phyloP scores from a whole-genome alignment of 805 yeast genomes.

The Nematodospora valgi region DNA sequence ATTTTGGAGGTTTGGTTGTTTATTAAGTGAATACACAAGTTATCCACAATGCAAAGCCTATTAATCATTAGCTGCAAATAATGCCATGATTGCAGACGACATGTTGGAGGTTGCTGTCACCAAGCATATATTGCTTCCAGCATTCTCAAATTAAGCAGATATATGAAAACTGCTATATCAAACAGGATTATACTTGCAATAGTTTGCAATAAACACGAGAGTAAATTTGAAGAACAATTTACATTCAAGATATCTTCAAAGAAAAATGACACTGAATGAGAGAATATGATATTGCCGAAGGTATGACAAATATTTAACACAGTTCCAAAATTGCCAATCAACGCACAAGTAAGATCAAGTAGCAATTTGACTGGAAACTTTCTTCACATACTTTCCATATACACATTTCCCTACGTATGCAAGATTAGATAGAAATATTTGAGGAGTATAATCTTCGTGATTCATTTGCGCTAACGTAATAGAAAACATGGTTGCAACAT shows the following conservation, averaged over 20 bases:
- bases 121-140: slow-evolving; percentile 28
- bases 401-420: slow-evolving; percentile 12
- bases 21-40: too few species aligned
- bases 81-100: slow-evolving; percentile 24
- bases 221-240: slow-evolving; percentile 23
- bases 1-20: too few species aligned
- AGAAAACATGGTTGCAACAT: slow-evolving; percentile 15
- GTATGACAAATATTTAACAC: too few species aligned
- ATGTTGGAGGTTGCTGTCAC: slow-evolving; percentile 28
- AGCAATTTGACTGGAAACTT: slow-evolving; percentile 12
- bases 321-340: slow-evolving; percentile 21
- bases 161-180: slow-evolving; percentile 32
- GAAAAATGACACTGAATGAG: slow-evolving; percentile 18
- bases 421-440: slow-evolving; percentile 17
- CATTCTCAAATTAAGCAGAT: slow-evolving; percentile 30
- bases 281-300: too few species aligned
- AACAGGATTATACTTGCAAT: slow-evolving; percentile 28
- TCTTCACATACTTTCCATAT: slow-evolving; percentile 12
- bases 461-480: slow-evolving; percentile 15
- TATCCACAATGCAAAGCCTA: slow-evolving; percentile 20
- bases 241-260: slow-evolving; percentile 19
- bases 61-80: slow-evolving; percentile 28
- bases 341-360: slow-evolving; percentile 15
- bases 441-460: slow-evolving; percentile 15
- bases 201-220: slow-evolving; percentile 22